phyloP scores from a whole-genome alignment of 179 eudicot genomes.

The Sideroxylon spinosum region DNA sequence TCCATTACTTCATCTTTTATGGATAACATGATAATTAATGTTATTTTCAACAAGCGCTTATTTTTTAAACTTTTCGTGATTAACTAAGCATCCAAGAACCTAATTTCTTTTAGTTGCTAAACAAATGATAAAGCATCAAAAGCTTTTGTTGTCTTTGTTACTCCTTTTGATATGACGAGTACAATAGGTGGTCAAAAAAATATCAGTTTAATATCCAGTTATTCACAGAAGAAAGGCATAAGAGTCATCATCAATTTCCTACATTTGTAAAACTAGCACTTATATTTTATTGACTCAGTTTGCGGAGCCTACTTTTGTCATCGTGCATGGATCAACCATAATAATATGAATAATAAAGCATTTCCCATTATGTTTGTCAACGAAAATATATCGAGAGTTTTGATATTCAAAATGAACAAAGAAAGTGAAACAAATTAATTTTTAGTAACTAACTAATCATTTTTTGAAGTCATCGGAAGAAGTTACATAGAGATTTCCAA shows the following conservation, averaged over 20 bases:
- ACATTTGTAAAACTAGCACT: too few species aligned
- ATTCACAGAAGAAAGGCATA: too few species aligned
- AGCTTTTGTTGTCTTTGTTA: background rate
- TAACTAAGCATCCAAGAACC: background rate
- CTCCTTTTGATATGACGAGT: too few species aligned
- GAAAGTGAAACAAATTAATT: slow-evolving; percentile 4
- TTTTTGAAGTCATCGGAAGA: background rate
- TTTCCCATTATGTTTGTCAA: background rate
- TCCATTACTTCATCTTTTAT: background rate
- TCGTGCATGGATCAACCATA: background rate
- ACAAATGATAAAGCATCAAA: background rate
- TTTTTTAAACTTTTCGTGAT: background rate
- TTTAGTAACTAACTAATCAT: background rate
- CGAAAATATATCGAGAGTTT: background rate
- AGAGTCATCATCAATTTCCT: too few species aligned
- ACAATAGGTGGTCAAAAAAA: too few species aligned
- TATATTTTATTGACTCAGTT: too few species aligned
- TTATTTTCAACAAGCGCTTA: background rate
- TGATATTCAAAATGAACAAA: background rate
- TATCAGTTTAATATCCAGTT: background rate
- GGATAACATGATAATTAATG: background rate
- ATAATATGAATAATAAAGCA: background rate
- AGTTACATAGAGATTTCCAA: background rate
- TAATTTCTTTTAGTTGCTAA: background rate
- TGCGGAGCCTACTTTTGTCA: background rate